Evolutionary conservation across 139 green algal species (phyloP), one percentile per base, ranked within the genome.

Genomic region (Nannochloris sp.): DNA sequence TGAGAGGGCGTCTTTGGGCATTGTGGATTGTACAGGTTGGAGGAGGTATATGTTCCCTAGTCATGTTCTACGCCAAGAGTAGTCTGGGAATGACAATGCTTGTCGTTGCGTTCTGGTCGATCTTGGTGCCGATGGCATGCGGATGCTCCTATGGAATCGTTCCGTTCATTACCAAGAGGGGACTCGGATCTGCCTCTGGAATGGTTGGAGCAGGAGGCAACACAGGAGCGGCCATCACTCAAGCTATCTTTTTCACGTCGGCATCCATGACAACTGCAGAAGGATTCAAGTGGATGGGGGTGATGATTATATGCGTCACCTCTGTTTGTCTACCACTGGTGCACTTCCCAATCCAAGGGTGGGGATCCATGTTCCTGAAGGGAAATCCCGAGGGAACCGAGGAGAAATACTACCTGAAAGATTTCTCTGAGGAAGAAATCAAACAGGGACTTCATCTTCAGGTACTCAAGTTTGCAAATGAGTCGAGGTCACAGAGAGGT

Each of bases 191-290:
- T 10, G 82, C 90, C 3, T 91, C 87, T 25, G 92, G 92, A 29
- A 73, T 95, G 3, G 81, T 96, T 25, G 89, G 90, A 46, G 89
- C 91, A 16, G 92, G 92, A 46, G 92, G 91, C 36, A 96, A 95
- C 79, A 70, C 80, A 3, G 92, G 92, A 33, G 76, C 81, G 13
- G 83, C 83, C 14, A 75, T 97, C 56, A 96, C 83, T 31, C 86
- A 94, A 77, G 80, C 81, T 56, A 77, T 94, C 37, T 97, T 94
- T 75, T 97, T 97, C 81, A 81, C 74, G 23, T 65, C 56, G 11
- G 59, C 58, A 29, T 67, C 36, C 59, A 77, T 88, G 45, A 63
- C 66, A 6, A 74, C 66, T 9, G 64, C 87, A 33, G 71, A 94
- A 26, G 87, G 83, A 36, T 78, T 95, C 58, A 67, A 74, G 45